Evolutionary conservation across 306 rosid species (phyloP).

Genomic region (Begonia loranthoides): DNA sequence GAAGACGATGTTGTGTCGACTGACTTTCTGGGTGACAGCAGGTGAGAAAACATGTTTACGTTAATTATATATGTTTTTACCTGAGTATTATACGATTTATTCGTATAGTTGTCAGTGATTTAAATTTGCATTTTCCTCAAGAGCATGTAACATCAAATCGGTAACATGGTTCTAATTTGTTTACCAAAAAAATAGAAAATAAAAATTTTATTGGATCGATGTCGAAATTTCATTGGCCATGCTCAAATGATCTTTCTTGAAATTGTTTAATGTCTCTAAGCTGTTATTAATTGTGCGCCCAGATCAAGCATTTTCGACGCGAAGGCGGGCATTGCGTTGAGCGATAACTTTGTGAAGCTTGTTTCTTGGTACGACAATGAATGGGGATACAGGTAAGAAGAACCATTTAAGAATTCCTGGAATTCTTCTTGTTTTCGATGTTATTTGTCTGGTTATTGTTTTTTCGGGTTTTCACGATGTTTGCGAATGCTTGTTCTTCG

Average conservation of each 20-base stretch:
- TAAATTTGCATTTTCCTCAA: no score
- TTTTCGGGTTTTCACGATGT: no score
- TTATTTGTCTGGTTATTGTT: neutral
- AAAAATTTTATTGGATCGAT: neutral
- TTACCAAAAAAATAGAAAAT: neutral
- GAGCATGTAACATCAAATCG: no score
- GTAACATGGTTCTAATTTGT: neutral
- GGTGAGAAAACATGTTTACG: conserved; percentile 24
- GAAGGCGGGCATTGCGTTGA: conserved; percentile 96
- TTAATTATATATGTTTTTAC: no score
- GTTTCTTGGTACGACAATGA: conserved; percentile 90
- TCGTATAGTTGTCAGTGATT: no score
- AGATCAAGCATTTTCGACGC: conserved; percentile 98
- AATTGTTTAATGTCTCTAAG: neutral
- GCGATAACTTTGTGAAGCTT: conserved; percentile 49
- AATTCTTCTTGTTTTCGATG: neutral
- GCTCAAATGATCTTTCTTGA: neutral
- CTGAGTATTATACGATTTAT: no score
- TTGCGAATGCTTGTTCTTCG: no score
- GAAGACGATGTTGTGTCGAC: conserved; percentile 71
- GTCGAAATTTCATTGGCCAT: no score
- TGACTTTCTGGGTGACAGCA: conserved; percentile 67
- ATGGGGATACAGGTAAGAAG: conserved; percentile 10
- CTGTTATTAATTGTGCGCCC: conserved; percentile 5
- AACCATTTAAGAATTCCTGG: neutral